Base-by-base conservation (phyloP, 1,284 basidiomycete species). In the Ceratobasidium sp. region DNA sequence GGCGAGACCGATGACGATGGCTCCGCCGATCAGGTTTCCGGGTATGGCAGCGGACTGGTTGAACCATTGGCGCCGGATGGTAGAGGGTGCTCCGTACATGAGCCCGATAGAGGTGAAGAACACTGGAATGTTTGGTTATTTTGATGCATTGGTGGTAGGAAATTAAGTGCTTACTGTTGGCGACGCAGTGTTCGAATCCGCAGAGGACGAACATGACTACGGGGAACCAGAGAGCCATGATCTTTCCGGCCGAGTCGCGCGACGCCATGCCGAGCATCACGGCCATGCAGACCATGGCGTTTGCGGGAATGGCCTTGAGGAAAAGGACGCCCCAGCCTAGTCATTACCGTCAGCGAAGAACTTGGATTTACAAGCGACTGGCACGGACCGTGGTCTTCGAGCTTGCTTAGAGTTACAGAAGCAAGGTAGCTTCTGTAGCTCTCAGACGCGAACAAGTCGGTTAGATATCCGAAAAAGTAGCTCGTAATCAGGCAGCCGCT, bases 31-130 rank as follows among this genome's bases (percentile, higher is more conserved):
- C 48, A 79, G n/a, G 60, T 81, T 81, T 8, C 80, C 80, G 30
- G 78, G 75, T 20, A 77, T 68, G 20, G 78, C 80, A n/a, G 80
- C 80, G 27, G 80, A 80, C 60, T 81, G 80, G 66, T 81, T 81
- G 78, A 70, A 81, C 70, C 77, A 80, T 55, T 79, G 74, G 23
- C 80, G 79, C 46, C 79, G 74, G 41, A 80, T 77, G 20, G 79
- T 79, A 18, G 77, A 73, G 12, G 79, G 77, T 5, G 80, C 80
- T 16, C 80, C 80, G 66, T 81, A 80, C 78, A 80, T 79, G 20
- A 81, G 65, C 7, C 79, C 80, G 20, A 79, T 70, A 12, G 79
- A 79, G 44, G 77, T 73, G 66, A 81, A 81, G 64, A 79, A 81
- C 79, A 80, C 80, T 81, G 71, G 78, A 54, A 30, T 33, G 55